These are phyloP conservation scores for Penicillium lividum DNA, from an alignment of 495 filamentous ascomycete species.

Conservation along the genomic window DNA sequence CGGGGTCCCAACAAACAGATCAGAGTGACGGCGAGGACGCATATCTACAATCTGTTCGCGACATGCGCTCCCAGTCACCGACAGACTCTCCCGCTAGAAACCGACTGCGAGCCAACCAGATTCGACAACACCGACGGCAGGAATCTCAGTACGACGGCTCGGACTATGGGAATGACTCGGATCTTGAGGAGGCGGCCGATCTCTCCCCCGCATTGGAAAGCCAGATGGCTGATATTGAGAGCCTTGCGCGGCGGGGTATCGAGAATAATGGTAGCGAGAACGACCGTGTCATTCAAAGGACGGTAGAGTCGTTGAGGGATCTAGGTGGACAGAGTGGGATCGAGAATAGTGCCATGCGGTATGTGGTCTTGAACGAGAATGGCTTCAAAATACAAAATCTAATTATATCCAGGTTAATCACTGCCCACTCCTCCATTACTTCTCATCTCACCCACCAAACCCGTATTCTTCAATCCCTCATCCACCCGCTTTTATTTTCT, in stretches of 20 bases:
- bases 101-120: slow-evolving; percentile 32
- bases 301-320: slow-evolving; percentile 73
- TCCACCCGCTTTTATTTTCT: slow-evolving; percentile 63
- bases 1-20: slow-evolving; percentile 36
- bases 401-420: slow-evolving; percentile 65
- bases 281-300: slow-evolving; percentile 68
- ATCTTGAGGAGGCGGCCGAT: slow-evolving; percentile 64
- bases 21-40: slow-evolving; percentile 39
- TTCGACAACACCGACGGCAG: slow-evolving; percentile 45
- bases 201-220: slow-evolving; percentile 72
- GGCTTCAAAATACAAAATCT: slow-evolving; percentile 19
- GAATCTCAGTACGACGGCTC: slow-evolving; percentile 59
- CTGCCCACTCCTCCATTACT: slow-evolving; percentile 80
- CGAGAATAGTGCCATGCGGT: slow-evolving; percentile 80
- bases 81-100: slow-evolving; percentile 32
- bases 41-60: slow-evolving; percentile 29
- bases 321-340: slow-evolving; percentile 78
- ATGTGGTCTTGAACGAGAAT: slow-evolving; percentile 25
- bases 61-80: slow-evolving; percentile 33
- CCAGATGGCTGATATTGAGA: slow-evolving; percentile 76
- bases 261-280: slow-evolving; percentile 68
- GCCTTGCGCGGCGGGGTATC: slow-evolving; percentile 68
- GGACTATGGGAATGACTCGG: slow-evolving; percentile 67
- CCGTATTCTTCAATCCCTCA: slow-evolving; percentile 75
- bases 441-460: slow-evolving; percentile 85